Evolutionary conservation across 1,139 yeast genomes (phyloP).

Genomic region (Meyerozyma guilliermondii): DNA sequence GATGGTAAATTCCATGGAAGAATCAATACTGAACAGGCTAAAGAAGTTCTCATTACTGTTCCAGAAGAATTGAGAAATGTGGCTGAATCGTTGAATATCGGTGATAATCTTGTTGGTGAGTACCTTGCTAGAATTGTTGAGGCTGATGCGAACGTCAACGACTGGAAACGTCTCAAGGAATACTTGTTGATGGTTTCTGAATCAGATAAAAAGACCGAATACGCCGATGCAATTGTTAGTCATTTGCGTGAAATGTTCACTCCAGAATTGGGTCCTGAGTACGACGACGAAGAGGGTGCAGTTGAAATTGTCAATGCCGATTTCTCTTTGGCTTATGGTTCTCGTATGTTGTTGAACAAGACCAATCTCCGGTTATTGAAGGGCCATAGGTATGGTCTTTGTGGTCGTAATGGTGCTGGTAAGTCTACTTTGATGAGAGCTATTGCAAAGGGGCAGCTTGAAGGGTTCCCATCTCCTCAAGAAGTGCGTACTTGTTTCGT

Average conservation of each 20-base stretch:
- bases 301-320: slow-evolving; percentile 89
- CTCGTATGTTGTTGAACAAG: slow-evolving; percentile 93
- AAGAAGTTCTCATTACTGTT: slow-evolving; percentile 36
- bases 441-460: slow-evolving; percentile 93
- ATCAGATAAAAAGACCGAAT: slow-evolving; percentile 32
- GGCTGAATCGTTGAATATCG: slow-evolving; percentile 18
- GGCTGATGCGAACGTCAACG: slow-evolving; percentile 82
- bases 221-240: slow-evolving; percentile 43
- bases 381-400: slow-evolving; percentile 96
- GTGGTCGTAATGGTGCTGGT: slow-evolving; percentile 99
- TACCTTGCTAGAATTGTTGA: slow-evolving; percentile 57
- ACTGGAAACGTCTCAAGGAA: slow-evolving; percentile 71
- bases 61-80: slow-evolving; percentile 20
- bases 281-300: slow-evolving; percentile 53
- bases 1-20: slow-evolving; percentile 78
- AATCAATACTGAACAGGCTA: slow-evolving; percentile 53
- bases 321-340: slow-evolving; percentile 94
- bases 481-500: slow-evolving; percentile 92
- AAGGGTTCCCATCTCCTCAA: slow-evolving; percentile 92
- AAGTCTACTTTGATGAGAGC: slow-evolving; percentile 97
- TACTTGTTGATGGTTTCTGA: slow-evolving; percentile 46
- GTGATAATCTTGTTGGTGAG: slow-evolving; percentile 31
- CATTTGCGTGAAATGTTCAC: slow-evolving; percentile 63
- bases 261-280: slow-evolving; percentile 49
- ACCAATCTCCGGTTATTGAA: slow-evolving; percentile 80